These are phyloP conservation scores for Diplogelasinospora grovesii DNA, from an alignment of 495 filamentous ascomycete species.

Conservation along the genomic window DNA sequence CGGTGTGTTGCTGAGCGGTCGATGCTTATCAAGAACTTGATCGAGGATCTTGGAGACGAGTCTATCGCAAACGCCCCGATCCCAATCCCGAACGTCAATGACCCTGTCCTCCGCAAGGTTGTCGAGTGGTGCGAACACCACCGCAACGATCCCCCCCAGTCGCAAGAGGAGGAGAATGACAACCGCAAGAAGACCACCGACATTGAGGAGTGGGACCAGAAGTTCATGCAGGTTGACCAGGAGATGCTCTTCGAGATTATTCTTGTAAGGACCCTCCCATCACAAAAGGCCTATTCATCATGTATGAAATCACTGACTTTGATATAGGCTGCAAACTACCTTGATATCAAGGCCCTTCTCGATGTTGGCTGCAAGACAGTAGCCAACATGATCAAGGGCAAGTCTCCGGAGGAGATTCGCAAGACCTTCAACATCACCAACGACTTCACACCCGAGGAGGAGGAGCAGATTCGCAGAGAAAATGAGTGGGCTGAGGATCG, in stretches of 20 bases:
- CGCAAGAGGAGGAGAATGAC: slow-evolving; percentile 83
- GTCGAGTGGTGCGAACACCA: slow-evolving; percentile 97
- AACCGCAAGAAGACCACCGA: slow-evolving; percentile 96
- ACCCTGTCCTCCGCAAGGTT: slow-evolving; percentile 87
- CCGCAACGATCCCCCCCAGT: slow-evolving; percentile 70
- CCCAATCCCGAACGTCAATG: slow-evolving; percentile 77
- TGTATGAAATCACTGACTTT: slow-evolving; percentile 6
- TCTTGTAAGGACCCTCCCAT: slow-evolving; percentile 53
- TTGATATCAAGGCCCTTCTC: slow-evolving; percentile 75
- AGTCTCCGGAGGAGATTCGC: slow-evolving; percentile 72
- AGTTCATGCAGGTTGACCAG: slow-evolving; percentile 99
- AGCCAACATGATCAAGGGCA: slow-evolving; percentile 84
- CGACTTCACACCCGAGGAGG: slow-evolving; percentile 76
- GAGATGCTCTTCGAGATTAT: slow-evolving; percentile 99
- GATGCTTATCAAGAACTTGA: slow-evolving; percentile 93
- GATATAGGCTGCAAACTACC: slow-evolving; percentile 66
- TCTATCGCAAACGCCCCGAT: slow-evolving; percentile 67
- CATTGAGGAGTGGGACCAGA: slow-evolving; percentile 99
- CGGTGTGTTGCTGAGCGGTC: slow-evolving; percentile 84
- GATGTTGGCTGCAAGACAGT: slow-evolving; percentile 82
- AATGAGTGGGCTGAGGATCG: slow-evolving; percentile 81
- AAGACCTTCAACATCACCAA: slow-evolving; percentile 83
- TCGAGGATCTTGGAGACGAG: slow-evolving; percentile 78
- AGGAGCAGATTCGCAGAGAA: slow-evolving; percentile 76
- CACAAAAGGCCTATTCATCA: background rate